Conservation (phyloP, 2,329 filamentous ascomycete species). For the Hypoxylon sp. region DNA sequence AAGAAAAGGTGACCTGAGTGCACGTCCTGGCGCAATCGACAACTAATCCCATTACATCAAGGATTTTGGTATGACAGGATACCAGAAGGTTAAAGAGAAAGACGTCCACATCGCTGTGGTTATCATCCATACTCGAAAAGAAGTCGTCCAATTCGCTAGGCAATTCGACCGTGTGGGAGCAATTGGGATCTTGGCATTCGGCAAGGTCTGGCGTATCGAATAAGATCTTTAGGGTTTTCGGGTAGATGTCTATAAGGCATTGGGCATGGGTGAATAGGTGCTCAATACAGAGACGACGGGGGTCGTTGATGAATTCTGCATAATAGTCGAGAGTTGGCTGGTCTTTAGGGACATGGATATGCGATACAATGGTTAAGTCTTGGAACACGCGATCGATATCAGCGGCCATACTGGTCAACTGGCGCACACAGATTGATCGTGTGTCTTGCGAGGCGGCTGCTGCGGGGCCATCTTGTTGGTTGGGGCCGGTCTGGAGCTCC, state of each 20-base stretch:
- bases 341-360: constrained; percentile 49
- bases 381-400: constrained; percentile 50
- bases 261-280: constrained; percentile 56
- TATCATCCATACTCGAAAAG: constrained; percentile 24
- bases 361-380: constrained; percentile 40
- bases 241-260: constrained; percentile 56
- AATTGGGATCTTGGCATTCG: constrained; percentile 54
- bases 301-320: constrained; percentile 45
- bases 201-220: constrained; percentile 28
- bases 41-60: constrained; percentile 57
- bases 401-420: constrained; percentile 46
- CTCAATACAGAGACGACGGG: constrained; percentile 53
- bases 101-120: constrained; percentile 51
- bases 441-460: constrained; percentile 27
- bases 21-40: constrained; percentile 55
- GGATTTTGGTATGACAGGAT: constrained; percentile 57
- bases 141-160: constrained; percentile 39
- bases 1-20: constrained; percentile 49
- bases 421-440: constrained; percentile 41
- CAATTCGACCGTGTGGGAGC: constrained; percentile 53
- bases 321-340: constrained; percentile 47
- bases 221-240: constrained; percentile 48
- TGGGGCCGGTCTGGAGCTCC: constrained; percentile 1
- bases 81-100: constrained; percentile 57
- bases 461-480: constrained; percentile 7